A percentile compares a stretch with the other conserved stretches of the same genome.
Evolutionary conservation across 2,329 filamentous ascomycete species (phyloP).

Genomic region (Pyrenochaeta sp.): DNA sequence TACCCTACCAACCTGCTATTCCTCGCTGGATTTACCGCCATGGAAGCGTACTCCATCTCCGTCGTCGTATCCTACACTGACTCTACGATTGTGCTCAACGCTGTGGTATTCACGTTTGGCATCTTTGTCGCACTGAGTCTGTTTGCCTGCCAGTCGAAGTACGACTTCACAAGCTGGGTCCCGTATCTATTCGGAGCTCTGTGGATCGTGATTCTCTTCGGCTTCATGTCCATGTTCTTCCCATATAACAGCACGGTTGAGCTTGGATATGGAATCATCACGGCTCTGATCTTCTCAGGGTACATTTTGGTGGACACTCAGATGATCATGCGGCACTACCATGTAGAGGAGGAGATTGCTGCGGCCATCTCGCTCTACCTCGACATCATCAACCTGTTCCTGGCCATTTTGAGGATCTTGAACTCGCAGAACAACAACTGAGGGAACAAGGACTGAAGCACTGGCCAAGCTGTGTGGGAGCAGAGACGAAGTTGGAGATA

Average conservation of each 20-base stretch:
- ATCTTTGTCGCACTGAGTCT: constrained; percentile 71
- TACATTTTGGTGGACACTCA: constrained; percentile 98
- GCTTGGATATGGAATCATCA: constrained; percentile 81
- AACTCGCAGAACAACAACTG: constrained; percentile 97
- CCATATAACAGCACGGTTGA: constrained; percentile 82
- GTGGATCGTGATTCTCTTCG: constrained; percentile 90
- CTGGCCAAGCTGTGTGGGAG: too few relatives aligned
- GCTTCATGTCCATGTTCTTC: constrained; percentile 91
- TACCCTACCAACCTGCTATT: constrained; percentile 96
- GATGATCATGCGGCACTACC: constrained; percentile 92
- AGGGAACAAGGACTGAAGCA: neutral
- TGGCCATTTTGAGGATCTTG: constrained; percentile 92
- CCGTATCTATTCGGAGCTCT: constrained; percentile 91
- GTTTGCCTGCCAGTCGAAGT: constrained; percentile 97
- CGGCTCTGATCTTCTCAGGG: constrained; percentile 87
- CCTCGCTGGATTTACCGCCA: constrained; percentile 84
- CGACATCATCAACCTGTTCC: constrained; percentile 95
- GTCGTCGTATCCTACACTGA: constrained; percentile 93
- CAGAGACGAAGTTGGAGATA: too few relatives aligned
- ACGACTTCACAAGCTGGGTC: constrained; percentile 98
- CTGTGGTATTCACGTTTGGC: constrained; percentile 80
- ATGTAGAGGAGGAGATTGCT: constrained; percentile 97
- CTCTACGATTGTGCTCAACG: constrained; percentile 83
- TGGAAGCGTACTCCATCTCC: constrained; percentile 93
- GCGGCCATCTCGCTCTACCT: constrained; percentile 94